phyloP scores from a whole-genome alignment of 805 yeast species.

The Debaryomyces prosopidis region DNA sequence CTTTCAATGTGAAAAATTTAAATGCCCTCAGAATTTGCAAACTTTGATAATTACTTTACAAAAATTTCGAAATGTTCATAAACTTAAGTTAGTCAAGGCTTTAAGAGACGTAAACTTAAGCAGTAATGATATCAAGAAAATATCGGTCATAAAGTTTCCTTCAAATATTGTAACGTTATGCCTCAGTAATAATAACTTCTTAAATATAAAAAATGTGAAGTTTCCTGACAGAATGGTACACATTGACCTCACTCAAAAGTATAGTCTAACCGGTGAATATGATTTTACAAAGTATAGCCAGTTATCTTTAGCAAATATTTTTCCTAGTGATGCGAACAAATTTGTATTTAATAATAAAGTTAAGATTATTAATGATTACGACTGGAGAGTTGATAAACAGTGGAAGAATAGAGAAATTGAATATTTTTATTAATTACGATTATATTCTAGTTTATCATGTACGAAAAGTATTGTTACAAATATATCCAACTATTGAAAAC shows the following conservation, averaged over 20 bases:
- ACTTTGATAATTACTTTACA: background rate
- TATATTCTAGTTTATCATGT: too few species aligned
- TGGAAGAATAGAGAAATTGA: background rate
- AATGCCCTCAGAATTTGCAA: slow-evolving; percentile 1
- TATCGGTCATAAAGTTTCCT: background rate
- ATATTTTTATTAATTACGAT: background rate
- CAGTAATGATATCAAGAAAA: background rate
- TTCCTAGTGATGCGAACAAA: background rate
- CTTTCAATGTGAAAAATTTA: background rate
- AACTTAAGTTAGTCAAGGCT: background rate
- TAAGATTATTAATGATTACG: background rate
- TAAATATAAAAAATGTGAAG: background rate
- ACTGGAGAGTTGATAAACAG: background rate
- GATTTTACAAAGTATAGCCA: background rate
- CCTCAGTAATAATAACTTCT: background rate
- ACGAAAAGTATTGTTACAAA: too few species aligned
- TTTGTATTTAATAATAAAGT: background rate
- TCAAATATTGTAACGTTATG: background rate
- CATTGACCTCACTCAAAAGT: background rate
- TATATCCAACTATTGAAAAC: too few species aligned
- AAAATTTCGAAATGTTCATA: background rate
- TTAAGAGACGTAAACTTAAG: background rate
- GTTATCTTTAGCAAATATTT: background rate
- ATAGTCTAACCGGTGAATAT: background rate
- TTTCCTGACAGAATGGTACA: background rate